These are phyloP conservation scores for Spizellomyces sp. DNA, from an alignment of 192 early-diverging fungal genomes.

Conservation along the genomic window DNA sequence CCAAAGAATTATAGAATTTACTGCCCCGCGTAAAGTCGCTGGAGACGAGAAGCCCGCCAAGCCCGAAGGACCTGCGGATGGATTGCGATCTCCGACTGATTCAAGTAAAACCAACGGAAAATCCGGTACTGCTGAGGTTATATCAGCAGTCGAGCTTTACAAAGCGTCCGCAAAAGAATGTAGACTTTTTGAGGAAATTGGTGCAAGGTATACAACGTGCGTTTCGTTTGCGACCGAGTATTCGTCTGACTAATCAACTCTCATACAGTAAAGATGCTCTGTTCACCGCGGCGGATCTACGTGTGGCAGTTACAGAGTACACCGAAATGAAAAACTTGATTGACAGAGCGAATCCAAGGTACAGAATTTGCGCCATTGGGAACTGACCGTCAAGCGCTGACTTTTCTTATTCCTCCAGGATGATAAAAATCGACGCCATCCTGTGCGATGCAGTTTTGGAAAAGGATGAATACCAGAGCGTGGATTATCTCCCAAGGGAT, in stretches of 20 bases:
- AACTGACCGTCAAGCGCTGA: too few relatives aligned
- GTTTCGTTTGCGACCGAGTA: too few relatives aligned
- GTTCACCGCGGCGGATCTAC: conserved; percentile 64
- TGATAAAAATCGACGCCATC: conserved; percentile 66
- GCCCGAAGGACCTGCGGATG: too few relatives aligned
- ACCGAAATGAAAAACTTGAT: conserved; percentile 59
- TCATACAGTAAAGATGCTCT: conserved; percentile 46
- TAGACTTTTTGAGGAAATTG: conserved; percentile 36
- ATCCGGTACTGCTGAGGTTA: neutral
- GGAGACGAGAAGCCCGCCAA: conserved; percentile 29
- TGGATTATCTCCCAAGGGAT: conserved; percentile 59
- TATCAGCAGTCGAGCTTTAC: conserved; percentile 37
- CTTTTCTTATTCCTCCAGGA: conserved; percentile 24
- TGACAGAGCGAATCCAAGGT: conserved; percentile 10
- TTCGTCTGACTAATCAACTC: too few relatives aligned
- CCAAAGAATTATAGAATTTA: conserved; percentile 9
- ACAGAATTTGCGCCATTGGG: neutral
- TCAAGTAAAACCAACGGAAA: too few relatives aligned
- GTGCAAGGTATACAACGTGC: neutral
- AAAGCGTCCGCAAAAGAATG: conserved; percentile 26
- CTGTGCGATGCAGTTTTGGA: conserved; percentile 66
- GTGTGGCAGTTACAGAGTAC: conserved; percentile 62
- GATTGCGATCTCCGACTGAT: too few relatives aligned
- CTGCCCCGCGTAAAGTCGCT: conserved; percentile 21
- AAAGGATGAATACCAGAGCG: conserved; percentile 68